Percentiles rank a stretch among this genome's conserved stretches.
These are phyloP conservation scores for Xylariaceae sp. DNA, from an alignment of 2,329 filamentous ascomycete genomes.

Conservation along the genomic window DNA sequence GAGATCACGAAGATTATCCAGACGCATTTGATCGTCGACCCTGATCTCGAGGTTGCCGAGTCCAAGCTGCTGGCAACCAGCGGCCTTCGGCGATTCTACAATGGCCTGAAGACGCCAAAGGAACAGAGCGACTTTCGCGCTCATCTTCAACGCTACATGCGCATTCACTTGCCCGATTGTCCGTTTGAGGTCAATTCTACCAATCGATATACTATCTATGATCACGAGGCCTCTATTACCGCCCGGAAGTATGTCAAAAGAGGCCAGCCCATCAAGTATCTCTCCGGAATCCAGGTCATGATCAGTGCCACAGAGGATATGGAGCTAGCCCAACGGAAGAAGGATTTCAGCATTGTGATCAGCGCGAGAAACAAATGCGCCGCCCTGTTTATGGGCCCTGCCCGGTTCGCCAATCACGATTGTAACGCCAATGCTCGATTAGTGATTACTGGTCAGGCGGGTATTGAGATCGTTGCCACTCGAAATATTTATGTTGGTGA, in stretches of 20 bases:
- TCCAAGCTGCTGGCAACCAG: slow-evolving; percentile 64
- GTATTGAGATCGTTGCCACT: slow-evolving; percentile 84
- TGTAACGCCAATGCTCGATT: slow-evolving; percentile 88
- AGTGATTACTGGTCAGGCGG: slow-evolving; percentile 74
- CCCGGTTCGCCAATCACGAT: slow-evolving; percentile 95
- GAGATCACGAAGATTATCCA: slow-evolving; percentile 58
- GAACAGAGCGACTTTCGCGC: slow-evolving; percentile 82
- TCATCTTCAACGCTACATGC: slow-evolving; percentile 85
- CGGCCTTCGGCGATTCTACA: slow-evolving; percentile 67
- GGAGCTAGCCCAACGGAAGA: slow-evolving; percentile 71
- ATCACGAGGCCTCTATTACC: slow-evolving; percentile 81
- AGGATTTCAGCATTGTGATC: slow-evolving; percentile 95
- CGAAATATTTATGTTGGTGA: slow-evolving; percentile 80
- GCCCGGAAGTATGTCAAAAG: slow-evolving; percentile 73
- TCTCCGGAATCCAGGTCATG: slow-evolving; percentile 83
- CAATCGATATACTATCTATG: slow-evolving; percentile 89
- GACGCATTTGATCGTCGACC: slow-evolving; percentile 65
- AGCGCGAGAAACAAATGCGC: slow-evolving; percentile 87
- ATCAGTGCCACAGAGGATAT: slow-evolving; percentile 90
- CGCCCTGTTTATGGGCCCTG: slow-evolving; percentile 89
- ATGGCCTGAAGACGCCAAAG: slow-evolving; percentile 62
- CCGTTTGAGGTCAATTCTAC: slow-evolving; percentile 89
- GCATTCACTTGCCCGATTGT: slow-evolving; percentile 88
- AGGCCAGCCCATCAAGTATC: slow-evolving; percentile 83
- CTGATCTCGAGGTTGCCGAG: slow-evolving; percentile 67